These are phyloP conservation scores for Candida sanyaensis DNA, from an alignment of 1,139 yeast genomes.

Conservation along the genomic window DNA sequence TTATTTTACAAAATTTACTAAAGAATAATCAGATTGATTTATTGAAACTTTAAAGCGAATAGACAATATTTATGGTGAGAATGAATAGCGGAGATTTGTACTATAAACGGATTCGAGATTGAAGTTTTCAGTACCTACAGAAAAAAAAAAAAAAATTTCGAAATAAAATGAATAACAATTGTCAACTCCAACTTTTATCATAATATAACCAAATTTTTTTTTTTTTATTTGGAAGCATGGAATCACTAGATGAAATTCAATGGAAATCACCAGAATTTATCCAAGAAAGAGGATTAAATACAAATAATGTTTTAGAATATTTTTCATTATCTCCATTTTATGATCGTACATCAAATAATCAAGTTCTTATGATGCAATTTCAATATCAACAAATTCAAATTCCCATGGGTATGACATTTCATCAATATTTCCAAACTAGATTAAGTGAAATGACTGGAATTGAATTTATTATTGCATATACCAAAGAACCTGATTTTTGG, in stretches of 20 bases:
- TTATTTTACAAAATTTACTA: conserved; percentile 12
- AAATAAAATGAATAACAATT: no score
- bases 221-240: no score
- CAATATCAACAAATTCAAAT: conserved; percentile 74
- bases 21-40: no score
- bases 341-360: conserved; percentile 92
- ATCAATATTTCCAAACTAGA: conserved; percentile 51
- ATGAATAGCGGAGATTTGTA: no score
- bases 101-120: no score
- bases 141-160: no score
- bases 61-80: no score
- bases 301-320: conserved; percentile 90
- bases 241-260: conserved; percentile 79
- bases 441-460: conserved; percentile 79
- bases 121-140: no score
- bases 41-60: no score
- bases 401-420: conserved; percentile 37
- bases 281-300: conserved; percentile 79
- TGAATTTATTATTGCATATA: conserved; percentile 75
- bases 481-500: conserved; percentile 93
- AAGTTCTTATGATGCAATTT: conserved; percentile 91
- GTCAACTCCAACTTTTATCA: no score
- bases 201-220: background rate
- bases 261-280: conserved; percentile 99
- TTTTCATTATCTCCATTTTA: conserved; percentile 93